Evolutionary conservation across 1,284 basidiomycete genomes (phyloP), one percentile per base, ranked within the genome.

Genomic region (Sparassis latifolia): DNA sequence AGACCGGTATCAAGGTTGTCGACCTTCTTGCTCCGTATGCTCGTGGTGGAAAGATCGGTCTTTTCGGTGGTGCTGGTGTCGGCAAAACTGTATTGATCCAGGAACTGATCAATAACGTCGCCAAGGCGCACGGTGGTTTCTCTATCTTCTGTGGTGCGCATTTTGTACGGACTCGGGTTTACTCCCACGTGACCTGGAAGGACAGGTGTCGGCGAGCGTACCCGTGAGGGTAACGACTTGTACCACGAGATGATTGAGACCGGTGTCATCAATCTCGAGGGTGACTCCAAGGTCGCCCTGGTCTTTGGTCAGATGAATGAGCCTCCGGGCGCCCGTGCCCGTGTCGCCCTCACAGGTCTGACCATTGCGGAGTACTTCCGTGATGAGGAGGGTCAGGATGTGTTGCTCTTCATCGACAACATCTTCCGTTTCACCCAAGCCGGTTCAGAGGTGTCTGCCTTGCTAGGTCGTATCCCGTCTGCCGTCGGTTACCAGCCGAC

Each of bases 221-320:
- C 96, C 61, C 96, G 96, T 82, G 96, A 99, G 86, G 96, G 96
- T 77, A 99, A 99, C 81, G 96, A 99, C 80, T 78, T 99, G 65
- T 99, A 99, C 82, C 95, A 97, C 76, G 96, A 99, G 79, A 98
- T 99, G 95, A 97, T 97, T 75, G 94, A 98, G 76, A 97, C 95
- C 55, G 96, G 96, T 86, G 96, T 99, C 82, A 99, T 99, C 83
- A 96, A 98, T 76, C 84, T 95, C 64, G 83, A 97, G 67, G 94
- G 94, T 73, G 92, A 96, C 73, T 98, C 96, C 72, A 98, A 99
- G 84, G 96, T 97, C 75, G 95, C 96, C 65, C 87, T 99, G 60
- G 96, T 99, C 64, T 99, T 99, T 81, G 96, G 96, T 80, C 96
- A 99, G 79, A 99, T 99, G 96, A 99, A 99, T 80, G 96, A 99